Evolutionary conservation across 768 basidiomycete species (phyloP), one percentile per base, ranked within the genome.

Genomic region (Amanita jacksonii): DNA sequence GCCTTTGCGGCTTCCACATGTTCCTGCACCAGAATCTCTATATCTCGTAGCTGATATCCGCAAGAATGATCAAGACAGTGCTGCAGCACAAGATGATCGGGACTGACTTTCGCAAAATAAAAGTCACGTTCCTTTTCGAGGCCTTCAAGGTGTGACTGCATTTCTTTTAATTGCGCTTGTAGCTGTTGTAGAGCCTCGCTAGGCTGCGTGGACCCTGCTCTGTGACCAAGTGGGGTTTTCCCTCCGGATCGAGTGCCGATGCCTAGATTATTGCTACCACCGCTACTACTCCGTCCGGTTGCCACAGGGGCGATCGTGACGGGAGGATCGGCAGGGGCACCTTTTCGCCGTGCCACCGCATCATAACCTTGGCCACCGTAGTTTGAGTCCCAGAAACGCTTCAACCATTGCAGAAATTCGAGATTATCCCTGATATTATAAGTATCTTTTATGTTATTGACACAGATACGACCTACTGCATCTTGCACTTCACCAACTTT

Each of bases 71-170:
- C 25, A 30, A 19, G 38, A 40, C 37, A n/a, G 18, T 15, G 38
- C 9, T 28, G 3, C 15, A 36, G 36, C 18, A 30, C 19, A 19
- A n/a, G 43, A 28, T 8, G 23, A 27, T 10, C 24, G 23, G 32
- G 22, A 54, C 72, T 37, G 52, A 94, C 93, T 78, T 97, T 99
- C 56, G 85, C 81, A 62, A 98, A 99, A 65, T 99, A 99, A 63
- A 99, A 98, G 61, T 98, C 93, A 36, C 93, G 70, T 65, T 99
- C 96, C 69, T 92, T 97, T 71, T 98, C 92, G 30, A 98, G 67
- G 1, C 88, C 87, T 58, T 93, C 91, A 51, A 96, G 67, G 56
- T 89, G 85, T 0, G 68, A 60, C 27, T 77, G 76, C 68, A 96
- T 71, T 50, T 98, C 96, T 50, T 77, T 73, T 44, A 96, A 68